phyloP scores from a whole-genome alignment of 148 eudicot genomes.

The Vaccinium vitisidaea region DNA sequence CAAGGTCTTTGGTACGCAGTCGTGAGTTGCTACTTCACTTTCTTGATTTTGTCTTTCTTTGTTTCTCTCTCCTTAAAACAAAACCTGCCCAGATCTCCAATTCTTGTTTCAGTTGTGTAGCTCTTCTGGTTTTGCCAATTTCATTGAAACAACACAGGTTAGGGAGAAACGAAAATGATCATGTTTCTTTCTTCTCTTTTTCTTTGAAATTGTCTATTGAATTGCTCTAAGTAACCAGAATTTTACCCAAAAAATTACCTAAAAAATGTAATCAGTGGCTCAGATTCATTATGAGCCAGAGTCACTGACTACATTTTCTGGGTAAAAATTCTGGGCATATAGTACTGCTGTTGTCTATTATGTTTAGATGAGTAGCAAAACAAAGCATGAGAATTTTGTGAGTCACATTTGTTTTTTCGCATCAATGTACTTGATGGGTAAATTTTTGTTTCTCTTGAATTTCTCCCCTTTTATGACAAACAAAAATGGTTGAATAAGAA shows the following conservation, averaged over 20 bases:
- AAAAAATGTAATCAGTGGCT: too few species aligned
- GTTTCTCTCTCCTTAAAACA: not conserved
- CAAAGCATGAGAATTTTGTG: not conserved
- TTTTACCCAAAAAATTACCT: too few species aligned
- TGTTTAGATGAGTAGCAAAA: not conserved
- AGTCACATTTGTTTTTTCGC: not conserved
- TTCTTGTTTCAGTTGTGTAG: not conserved
- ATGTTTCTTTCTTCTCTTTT: not conserved
- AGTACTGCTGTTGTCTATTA: not conserved
- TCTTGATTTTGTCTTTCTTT: not conserved
- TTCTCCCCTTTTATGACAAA: not conserved
- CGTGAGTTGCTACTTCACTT: slow-evolving; percentile 6
- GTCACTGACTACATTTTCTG: too few species aligned
- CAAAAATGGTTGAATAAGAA: not conserved
- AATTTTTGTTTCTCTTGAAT: not conserved
- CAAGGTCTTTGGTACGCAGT: not conserved
- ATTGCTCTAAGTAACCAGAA: too few species aligned
- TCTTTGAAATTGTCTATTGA: not conserved
- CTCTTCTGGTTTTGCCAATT: slow-evolving; percentile 1
- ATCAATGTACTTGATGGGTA: not conserved
- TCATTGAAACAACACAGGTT: not conserved
- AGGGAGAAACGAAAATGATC: not conserved
- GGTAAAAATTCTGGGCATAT: too few species aligned
- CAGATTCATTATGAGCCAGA: too few species aligned
- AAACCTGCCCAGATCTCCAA: not conserved